Evolutionary conservation across 192 early-diverging fungal genomes (phyloP).

Genomic region (Paraglomus brasilianum): DNA sequence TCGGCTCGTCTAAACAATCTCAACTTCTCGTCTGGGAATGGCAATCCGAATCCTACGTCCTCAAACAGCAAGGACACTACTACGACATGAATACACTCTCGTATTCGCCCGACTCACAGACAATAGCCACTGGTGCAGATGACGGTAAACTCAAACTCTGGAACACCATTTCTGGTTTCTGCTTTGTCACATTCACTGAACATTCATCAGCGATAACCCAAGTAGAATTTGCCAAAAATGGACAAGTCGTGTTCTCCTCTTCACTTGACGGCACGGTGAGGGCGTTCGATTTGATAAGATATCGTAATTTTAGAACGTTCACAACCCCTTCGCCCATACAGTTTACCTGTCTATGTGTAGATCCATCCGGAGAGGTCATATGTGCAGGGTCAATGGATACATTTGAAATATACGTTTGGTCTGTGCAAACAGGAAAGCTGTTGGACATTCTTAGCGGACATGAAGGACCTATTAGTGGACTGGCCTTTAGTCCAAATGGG

Average conservation of each 20-base stretch:
- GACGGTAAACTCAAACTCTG: constrained; percentile 98
- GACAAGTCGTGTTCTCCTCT: constrained; percentile 91
- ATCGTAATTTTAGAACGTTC: constrained; percentile 98
- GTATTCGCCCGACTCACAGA: constrained; percentile 92
- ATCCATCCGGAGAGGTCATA: constrained; percentile 94
- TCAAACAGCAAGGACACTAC: constrained; percentile 98
- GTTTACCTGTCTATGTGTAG: constrained; percentile 90
- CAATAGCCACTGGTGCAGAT: constrained; percentile 92
- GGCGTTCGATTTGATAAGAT: constrained; percentile 96
- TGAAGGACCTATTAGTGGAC: constrained; percentile 81
- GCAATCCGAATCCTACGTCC: constrained; percentile 98
- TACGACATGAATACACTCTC: constrained; percentile 89
- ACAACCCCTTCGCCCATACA: constrained; percentile 94
- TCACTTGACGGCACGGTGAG: constrained; percentile 97
- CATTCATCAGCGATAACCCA: constrained; percentile 80
- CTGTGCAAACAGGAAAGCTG: constrained; percentile 97
- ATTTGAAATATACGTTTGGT: constrained; percentile 98
- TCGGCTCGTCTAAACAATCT: constrained; percentile 87
- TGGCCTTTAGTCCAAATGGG: constrained; percentile 86
- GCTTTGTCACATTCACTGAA: constrained; percentile 96
- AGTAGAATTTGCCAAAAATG: constrained; percentile 89
- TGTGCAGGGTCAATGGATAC: constrained; percentile 92
- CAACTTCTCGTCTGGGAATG: constrained; percentile 99
- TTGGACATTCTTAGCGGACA: constrained; percentile 94
- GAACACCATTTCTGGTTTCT: constrained; percentile 94